Evolutionary conservation across 2,329 filamentous ascomycete genomes (phyloP), one percentile per base, ranked within the genome.

Genomic region (Colletotrichum sp.): DNA sequence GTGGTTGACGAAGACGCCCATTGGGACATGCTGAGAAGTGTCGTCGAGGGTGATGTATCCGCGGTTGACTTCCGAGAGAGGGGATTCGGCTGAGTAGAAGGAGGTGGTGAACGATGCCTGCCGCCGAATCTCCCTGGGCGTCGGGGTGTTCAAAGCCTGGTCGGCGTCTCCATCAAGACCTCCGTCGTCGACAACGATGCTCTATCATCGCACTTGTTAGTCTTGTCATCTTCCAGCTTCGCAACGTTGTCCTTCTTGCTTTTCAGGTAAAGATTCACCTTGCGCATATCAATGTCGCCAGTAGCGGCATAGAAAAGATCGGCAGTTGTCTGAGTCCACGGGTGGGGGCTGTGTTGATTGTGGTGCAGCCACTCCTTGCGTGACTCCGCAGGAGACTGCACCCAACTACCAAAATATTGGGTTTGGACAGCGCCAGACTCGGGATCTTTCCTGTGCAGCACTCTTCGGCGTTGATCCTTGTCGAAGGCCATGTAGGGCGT

Each of bases 191-290:
- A 76, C 74, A 60, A 76, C 64, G 58, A 76, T 32, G 28, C 67
- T 55, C 71, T 76, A n/a, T 58, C 48, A 65, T 16, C 26, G 16
- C 28, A 16, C 6, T 65, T 24, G 64, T 76, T 34, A 76, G 74
- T 64, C 15, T 63, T 26, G n/a, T 32, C 15, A 10, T 26, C 4
- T 8, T 65, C 16, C 12, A 24, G 12, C 48, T 52, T 63, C 26
- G 34, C 26, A 6, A 38, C 18, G n/a, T 18, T 36, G 9, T n/a
- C n/a, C 15, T 36, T 6, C 63, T 76, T 74, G 74, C 43, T 74
- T 8, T 60, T 74, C 36, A 78, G 77, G 55, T 84, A 84, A 2
- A 71, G 58, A 28, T 81, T 80, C 77, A 79, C 78, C 5, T 73
- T 80, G n/a, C 80, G 78, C 4, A 79, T 28, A 18, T 83, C 80